Conservation (phyloP, 441 rosid genomes). For the Adansonia madagascariensis region DNA sequence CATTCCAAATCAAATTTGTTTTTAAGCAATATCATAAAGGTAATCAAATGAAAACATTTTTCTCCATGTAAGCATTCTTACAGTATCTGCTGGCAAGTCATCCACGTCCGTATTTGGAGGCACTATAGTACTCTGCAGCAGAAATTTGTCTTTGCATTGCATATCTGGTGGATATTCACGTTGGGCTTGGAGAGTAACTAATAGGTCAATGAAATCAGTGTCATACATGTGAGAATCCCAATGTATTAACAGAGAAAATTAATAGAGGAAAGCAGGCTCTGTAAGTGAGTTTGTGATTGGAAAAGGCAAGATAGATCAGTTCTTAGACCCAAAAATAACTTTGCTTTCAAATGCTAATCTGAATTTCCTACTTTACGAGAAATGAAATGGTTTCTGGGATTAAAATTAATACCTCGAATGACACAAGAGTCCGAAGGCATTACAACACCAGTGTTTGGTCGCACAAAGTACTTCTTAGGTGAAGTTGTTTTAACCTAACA, state of each 20-base stretch:
- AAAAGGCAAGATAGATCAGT: neutral
- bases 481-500: conserved; percentile 97
- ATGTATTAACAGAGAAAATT: conserved; percentile 1
- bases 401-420: conserved; percentile 62
- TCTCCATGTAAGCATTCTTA: neutral
- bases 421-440: conserved; percentile 91
- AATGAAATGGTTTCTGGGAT: conserved; percentile 17
- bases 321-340: neutral
- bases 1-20: conserved; percentile 23
- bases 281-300: neutral
- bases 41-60: neutral
- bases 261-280: neutral
- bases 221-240: neutral
- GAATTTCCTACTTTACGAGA: neutral
- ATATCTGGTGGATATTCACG: conserved; percentile 74
- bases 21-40: conserved; percentile 18
- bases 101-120: conserved; percentile 77
- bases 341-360: neutral
- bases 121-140: conserved; percentile 82
- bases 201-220: conserved; percentile 25
- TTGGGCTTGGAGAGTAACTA: conserved; percentile 95
- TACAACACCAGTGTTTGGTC: conserved; percentile 90
- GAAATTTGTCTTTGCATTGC: conserved; percentile 98
- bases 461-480: conserved; percentile 96
- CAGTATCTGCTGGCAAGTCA: conserved; percentile 31